Percentiles rank a stretch among this genome's conserved stretches.
Evolutionary conservation across 352 stramenopile species (phyloP).

Genomic region (Albugo candida): DNA sequence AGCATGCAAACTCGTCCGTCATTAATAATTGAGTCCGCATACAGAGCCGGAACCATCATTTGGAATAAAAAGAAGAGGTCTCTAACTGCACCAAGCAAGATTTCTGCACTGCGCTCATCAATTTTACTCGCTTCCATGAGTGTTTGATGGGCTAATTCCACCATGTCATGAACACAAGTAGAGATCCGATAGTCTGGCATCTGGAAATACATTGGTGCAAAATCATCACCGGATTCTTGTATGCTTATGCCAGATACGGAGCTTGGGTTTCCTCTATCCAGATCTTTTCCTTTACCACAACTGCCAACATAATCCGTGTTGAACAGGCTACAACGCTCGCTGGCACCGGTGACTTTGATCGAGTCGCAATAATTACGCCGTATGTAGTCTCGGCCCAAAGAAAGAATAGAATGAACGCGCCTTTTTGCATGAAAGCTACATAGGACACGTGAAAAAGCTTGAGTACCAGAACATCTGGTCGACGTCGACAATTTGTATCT

Average conservation of each 20-base stretch:
- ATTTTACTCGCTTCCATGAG: conserved; percentile 35
- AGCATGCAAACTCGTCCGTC: conserved; percentile 50
- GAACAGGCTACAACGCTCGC: conserved; percentile 34
- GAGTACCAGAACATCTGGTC: not conserved
- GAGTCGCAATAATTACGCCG: conserved; percentile 37
- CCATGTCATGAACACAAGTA: conserved; percentile 28
- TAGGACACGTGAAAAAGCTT: not conserved
- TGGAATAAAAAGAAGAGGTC: conserved; percentile 60
- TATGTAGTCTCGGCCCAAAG: conserved; percentile 28
- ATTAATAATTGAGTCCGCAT: conserved; percentile 42
- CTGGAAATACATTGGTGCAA: conserved; percentile 35
- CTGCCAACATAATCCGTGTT: conserved; percentile 6
- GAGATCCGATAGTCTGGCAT: conserved; percentile 42
- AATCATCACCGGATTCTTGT: conserved; percentile 5
- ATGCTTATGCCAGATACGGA: not conserved
- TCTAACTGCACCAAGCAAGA: conserved; percentile 63
- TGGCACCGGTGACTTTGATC: conserved; percentile 24
- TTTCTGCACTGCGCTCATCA: conserved; percentile 18
- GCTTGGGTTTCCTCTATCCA: not conserved
- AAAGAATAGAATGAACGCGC: conserved; percentile 34
- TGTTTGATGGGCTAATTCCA: conserved; percentile 43
- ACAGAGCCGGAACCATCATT: conserved; percentile 38
- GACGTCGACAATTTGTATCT: not conserved
- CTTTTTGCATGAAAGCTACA: conserved; percentile 49
- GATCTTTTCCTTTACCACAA: not conserved